phyloP scores from a whole-genome alignment of 2,329 filamentous ascomycete genomes.

The Fusarium tupiense region DNA sequence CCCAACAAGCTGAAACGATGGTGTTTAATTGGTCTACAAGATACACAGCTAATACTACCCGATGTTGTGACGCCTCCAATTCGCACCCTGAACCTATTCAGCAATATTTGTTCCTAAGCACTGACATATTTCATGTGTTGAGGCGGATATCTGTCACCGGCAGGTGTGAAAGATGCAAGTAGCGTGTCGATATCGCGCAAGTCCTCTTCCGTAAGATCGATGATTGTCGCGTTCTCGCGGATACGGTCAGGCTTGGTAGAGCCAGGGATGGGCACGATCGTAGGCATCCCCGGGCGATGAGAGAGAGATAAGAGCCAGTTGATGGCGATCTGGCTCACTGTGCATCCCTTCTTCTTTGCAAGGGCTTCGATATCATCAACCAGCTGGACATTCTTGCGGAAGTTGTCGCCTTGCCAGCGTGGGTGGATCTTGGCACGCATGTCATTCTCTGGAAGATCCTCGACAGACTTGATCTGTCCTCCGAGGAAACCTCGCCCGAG shows the following conservation, averaged over 20 bases:
- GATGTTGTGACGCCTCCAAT: neutral
- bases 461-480: conserved; percentile 60
- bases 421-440: conserved; percentile 55
- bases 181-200: conserved; percentile 61
- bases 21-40: neutral
- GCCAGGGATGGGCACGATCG: conserved; percentile 74
- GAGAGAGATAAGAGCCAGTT: conserved; percentile 67
- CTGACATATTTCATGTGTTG: conserved; percentile 29
- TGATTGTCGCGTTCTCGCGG: conserved; percentile 65
- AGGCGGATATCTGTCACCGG: conserved; percentile 60
- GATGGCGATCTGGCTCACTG: conserved; percentile 71
- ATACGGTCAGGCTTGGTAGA: conserved; percentile 66
- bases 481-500: conserved; percentile 60
- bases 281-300: conserved; percentile 61
- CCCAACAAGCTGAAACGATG: neutral
- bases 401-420: conserved; percentile 70
- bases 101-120: conserved; percentile 1
- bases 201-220: conserved; percentile 62
- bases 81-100: neutral
- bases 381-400: conserved; percentile 70
- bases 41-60: neutral
- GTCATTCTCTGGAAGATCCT: conserved; percentile 66
- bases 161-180: conserved; percentile 57
- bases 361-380: conserved; percentile 65
- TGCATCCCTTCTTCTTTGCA: conserved; percentile 68